Conservation (phyloP, 2,329 filamentous ascomycete species). For the Aspergillus clavatus region DNA sequence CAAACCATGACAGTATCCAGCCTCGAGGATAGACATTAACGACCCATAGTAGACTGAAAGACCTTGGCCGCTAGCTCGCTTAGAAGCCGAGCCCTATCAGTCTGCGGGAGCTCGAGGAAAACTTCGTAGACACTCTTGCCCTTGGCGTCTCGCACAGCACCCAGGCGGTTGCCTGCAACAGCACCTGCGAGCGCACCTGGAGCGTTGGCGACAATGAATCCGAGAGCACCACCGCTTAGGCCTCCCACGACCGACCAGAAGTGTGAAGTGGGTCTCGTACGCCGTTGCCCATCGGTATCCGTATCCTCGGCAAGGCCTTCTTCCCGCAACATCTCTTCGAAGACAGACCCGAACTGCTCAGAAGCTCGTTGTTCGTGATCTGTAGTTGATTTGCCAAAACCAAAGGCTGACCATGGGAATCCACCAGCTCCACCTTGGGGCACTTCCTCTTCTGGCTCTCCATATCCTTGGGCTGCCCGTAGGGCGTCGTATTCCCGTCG, state of each 20-base stretch:
- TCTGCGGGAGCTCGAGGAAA: slow-evolving; percentile 78
- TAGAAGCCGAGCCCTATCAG: slow-evolving; percentile 73
- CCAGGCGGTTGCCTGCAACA: slow-evolving; percentile 87
- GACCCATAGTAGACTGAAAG: slow-evolving; percentile 50
- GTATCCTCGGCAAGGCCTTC: slow-evolving; percentile 73
- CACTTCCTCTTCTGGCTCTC: slow-evolving; percentile 47
- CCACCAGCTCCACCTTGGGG: slow-evolving; percentile 44
- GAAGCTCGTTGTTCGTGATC: slow-evolving; percentile 44
- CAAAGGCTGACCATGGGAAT: slow-evolving; percentile 75
- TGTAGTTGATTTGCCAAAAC: slow-evolving; percentile 46
- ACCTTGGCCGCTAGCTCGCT: slow-evolving; percentile 81
- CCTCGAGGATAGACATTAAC: too few species aligned
- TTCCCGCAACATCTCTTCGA: slow-evolving; percentile 87
- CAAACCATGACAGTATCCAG: too few species aligned
- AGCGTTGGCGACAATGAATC: slow-evolving; percentile 92
- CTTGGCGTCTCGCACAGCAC: slow-evolving; percentile 79
- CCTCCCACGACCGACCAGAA: slow-evolving; percentile 89
- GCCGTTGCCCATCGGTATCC: slow-evolving; percentile 44
- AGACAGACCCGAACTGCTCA: slow-evolving; percentile 80
- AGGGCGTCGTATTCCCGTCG: slow-evolving; percentile 75
- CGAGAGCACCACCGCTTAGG: slow-evolving; percentile 79
- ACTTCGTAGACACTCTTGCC: slow-evolving; percentile 95
- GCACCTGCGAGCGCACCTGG: slow-evolving; percentile 84
- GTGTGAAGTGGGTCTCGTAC: slow-evolving; percentile 54
- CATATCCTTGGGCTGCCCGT: slow-evolving; percentile 53